Evolutionary conservation across 768 basidiomycete genomes (phyloP).

Genomic region (Suillus clintonianus): DNA sequence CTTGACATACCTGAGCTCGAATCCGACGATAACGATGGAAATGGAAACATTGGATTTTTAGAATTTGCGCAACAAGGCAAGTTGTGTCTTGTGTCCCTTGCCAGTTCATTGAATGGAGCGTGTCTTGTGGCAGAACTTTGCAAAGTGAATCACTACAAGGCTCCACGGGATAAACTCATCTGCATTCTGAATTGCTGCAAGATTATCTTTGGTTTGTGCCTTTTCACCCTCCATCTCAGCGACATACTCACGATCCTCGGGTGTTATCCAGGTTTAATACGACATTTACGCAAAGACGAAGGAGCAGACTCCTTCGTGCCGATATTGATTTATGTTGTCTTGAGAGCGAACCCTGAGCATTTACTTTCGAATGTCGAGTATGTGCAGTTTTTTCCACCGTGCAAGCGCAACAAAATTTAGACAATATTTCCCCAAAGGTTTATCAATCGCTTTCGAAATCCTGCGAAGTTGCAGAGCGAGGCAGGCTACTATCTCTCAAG

Average conservation of each 20-base stretch:
- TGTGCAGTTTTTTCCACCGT: conserved; percentile 23
- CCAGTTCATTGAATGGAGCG: conserved; percentile 1
- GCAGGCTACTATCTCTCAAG: conserved; percentile 97
- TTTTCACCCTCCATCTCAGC: conserved; percentile 13
- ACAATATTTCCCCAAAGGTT: conserved; percentile 53
- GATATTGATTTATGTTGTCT: conserved; percentile 89
- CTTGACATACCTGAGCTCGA: conserved; percentile 86
- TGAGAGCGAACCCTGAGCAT: conserved; percentile 93
- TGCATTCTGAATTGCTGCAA: conserved; percentile 98
- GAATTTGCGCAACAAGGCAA: conserved; percentile 88
- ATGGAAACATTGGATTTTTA: conserved; percentile 66
- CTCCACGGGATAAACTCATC: conserved; percentile 96
- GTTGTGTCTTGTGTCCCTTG: conserved; percentile 5
- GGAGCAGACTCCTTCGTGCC: conserved; percentile 96
- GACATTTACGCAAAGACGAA: conserved; percentile 82
- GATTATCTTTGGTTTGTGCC: conserved; percentile 89
- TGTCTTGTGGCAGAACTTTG: conserved; percentile 63
- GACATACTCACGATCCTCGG: background rate
- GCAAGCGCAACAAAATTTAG: background rate
- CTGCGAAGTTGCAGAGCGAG: conserved; percentile 88
- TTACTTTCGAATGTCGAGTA: conserved; percentile 95
- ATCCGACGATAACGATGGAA: conserved; percentile 38
- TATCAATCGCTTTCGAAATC: conserved; percentile 92
- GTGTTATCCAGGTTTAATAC: conserved; percentile 68
- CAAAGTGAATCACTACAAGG: conserved; percentile 99